Percentiles rank a stretch among this genome's conserved stretches.
These are phyloP conservation scores for Anaeromyces robustus DNA, from an alignment of 192 early-diverging fungal species.

Conservation along the genomic window DNA sequence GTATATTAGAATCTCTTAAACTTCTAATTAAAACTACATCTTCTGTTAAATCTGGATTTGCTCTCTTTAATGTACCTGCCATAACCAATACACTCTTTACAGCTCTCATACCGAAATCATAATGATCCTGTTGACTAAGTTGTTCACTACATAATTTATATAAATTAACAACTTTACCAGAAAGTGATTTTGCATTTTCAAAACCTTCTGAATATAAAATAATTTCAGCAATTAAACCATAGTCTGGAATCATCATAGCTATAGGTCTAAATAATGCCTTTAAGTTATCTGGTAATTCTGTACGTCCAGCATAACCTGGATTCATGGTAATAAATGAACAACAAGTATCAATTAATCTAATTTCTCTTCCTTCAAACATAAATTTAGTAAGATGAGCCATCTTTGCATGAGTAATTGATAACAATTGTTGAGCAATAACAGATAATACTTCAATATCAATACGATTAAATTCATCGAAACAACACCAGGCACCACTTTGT, in stretches of 20 bases:
- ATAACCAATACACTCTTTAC: conserved; percentile 48
- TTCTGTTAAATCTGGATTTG: conserved; percentile 29
- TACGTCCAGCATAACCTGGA: conserved; percentile 40
- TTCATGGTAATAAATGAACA: conserved; percentile 45
- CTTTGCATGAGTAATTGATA: conserved; percentile 44
- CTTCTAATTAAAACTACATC: conserved; percentile 38
- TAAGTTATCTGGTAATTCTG: conserved; percentile 41
- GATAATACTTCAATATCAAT: conserved; percentile 47
- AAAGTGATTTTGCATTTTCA: conserved; percentile 33
- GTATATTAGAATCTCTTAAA: conserved; percentile 38
- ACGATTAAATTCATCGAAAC: conserved; percentile 49
- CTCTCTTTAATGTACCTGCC: conserved; percentile 38
- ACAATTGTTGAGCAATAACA: conserved; percentile 43
- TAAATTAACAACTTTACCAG: conserved; percentile 43
- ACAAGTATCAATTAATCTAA: conserved; percentile 42
- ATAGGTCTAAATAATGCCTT: conserved; percentile 46
- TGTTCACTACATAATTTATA: conserved; percentile 49
- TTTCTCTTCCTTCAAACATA: conserved; percentile 42
- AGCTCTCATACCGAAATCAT: conserved; percentile 50
- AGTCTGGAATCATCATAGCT: conserved; percentile 51
- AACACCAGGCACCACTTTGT: conserved; percentile 45
- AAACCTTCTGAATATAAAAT: conserved; percentile 49
- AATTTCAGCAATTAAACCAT: conserved; percentile 46
- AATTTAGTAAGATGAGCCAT: conserved; percentile 33
- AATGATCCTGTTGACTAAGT: conserved; percentile 47